Evolutionary conservation across 2,329 filamentous ascomycete species (phyloP).

Genomic region (Fusarium illudens): DNA sequence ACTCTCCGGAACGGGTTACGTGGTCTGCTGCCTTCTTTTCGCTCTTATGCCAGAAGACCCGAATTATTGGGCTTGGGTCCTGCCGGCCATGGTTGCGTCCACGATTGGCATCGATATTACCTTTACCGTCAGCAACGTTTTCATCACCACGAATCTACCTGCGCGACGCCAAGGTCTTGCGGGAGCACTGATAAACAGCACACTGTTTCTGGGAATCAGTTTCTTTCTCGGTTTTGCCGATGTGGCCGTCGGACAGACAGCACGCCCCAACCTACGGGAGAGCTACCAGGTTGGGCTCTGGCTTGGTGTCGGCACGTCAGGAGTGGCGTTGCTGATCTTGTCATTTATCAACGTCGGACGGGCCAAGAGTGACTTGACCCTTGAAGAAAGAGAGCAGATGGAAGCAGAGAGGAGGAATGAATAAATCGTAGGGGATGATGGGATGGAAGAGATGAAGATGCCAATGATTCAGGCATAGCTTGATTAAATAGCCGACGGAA

Average conservation of each 20-base stretch:
- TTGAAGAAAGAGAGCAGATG: background rate
- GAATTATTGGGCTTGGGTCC: conserved; percentile 7
- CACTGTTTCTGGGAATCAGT: background rate
- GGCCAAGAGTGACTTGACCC: conserved; percentile 5
- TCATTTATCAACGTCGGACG: background rate
- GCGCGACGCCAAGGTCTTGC: background rate
- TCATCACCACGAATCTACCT: conserved; percentile 2
- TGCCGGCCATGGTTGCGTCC: background rate
- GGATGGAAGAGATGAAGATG: background rate
- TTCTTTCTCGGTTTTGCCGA: conserved; percentile 2
- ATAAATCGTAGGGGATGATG: background rate
- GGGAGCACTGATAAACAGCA: background rate
- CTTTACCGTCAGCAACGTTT: background rate
- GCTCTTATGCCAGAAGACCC: background rate
- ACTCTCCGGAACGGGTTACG: background rate
- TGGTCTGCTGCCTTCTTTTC: background rate
- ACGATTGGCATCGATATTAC: conserved; percentile 5
- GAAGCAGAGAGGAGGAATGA: background rate
- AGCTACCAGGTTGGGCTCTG: conserved; percentile 1
- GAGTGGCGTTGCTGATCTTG: background rate
- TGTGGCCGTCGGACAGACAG: background rate
- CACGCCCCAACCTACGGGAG: background rate
- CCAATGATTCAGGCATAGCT: background rate
- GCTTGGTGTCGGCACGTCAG: background rate
- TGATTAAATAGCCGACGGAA: background rate